phyloP scores from a whole-genome alignment of 768 basidiomycete genomes.

The Podaxis mareebaensis region DNA sequence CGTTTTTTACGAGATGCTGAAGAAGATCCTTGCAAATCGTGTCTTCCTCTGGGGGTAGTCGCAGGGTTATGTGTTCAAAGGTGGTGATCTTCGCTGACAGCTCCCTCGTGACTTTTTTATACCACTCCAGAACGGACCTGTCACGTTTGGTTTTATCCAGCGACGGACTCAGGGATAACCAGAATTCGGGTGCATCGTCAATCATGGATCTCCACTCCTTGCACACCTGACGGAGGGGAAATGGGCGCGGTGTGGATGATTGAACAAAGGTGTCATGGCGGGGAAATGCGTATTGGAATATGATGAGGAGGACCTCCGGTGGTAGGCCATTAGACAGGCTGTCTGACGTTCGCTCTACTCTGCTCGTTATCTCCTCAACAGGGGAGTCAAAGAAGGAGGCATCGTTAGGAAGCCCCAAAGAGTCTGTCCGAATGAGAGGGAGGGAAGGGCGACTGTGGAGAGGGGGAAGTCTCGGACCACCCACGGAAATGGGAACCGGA shows the following conservation, averaged over 20 bases:
- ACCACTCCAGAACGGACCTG: conserved; percentile 1
- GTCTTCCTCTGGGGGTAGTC: not conserved
- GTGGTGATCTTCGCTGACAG: not conserved
- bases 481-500: not conserved
- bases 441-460: not conserved
- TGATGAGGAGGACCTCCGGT: not conserved
- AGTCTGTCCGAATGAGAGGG: not conserved
- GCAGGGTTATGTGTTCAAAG: not conserved
- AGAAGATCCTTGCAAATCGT: not conserved
- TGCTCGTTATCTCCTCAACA: not conserved
- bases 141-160: not conserved
- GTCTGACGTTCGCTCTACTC: not conserved
- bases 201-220: not conserved
- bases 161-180: not conserved
- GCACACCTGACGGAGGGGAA: conserved; percentile 4
- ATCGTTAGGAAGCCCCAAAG: not conserved
- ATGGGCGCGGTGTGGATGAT: not conserved
- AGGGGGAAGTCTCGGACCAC: not conserved
- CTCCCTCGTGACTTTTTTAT: not conserved
- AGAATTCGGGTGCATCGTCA: not conserved
- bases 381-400: not conserved
- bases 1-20: not conserved
- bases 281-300: not conserved
- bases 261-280: not conserved
- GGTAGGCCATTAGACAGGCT: not conserved